Conservation (phyloP, 1,284 basidiomycete genomes). For the Ganoderma leucocontextum region DNA sequence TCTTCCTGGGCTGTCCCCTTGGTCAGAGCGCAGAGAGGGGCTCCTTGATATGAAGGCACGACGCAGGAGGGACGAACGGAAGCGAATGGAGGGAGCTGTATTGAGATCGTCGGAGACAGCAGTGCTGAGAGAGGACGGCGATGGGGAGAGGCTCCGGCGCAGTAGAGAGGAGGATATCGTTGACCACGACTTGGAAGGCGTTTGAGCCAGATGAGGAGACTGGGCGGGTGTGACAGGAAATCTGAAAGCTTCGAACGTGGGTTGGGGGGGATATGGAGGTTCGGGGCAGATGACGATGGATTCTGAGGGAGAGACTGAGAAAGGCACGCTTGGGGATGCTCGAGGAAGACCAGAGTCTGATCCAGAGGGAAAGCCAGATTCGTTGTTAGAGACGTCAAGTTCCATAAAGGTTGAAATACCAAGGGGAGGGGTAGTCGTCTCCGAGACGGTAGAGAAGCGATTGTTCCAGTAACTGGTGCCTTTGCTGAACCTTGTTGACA, state of each 20-base stretch:
- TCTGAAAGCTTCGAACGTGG: slow-evolving; percentile 12
- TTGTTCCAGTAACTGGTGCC: slow-evolving; percentile 29
- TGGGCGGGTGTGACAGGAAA: slow-evolving; percentile 10
- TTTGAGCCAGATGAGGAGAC: slow-evolving; percentile 11
- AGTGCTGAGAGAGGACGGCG: slow-evolving; percentile 27
- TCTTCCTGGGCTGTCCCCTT: not conserved
- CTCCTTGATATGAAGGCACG: slow-evolving; percentile 17
- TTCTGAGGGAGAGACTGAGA: slow-evolving; percentile 18
- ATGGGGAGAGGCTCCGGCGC: slow-evolving; percentile 25
- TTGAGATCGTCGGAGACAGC: slow-evolving; percentile 24
- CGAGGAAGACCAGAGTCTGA: slow-evolving; percentile 7
- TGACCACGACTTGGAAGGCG: slow-evolving; percentile 29
- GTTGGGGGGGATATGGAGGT: slow-evolving; percentile 10
- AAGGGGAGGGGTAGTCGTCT: slow-evolving; percentile 27
- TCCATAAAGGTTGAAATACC: slow-evolving; percentile 36
- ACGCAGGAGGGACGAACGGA: slow-evolving; percentile 26
- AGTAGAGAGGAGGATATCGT: slow-evolving; percentile 32
- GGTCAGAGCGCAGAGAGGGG: slow-evolving; percentile 18
- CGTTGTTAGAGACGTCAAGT: slow-evolving; percentile 20
- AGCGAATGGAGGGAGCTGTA: slow-evolving; percentile 18
- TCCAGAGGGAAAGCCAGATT: slow-evolving; percentile 8
- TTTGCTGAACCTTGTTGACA: slow-evolving; percentile 19
- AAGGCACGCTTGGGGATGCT: slow-evolving; percentile 14
- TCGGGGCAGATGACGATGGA: slow-evolving; percentile 28
- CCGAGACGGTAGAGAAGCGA: slow-evolving; percentile 25